Conservation (phyloP, 2,329 filamentous ascomycete genomes). For the Cyphellophora europaea region DNA sequence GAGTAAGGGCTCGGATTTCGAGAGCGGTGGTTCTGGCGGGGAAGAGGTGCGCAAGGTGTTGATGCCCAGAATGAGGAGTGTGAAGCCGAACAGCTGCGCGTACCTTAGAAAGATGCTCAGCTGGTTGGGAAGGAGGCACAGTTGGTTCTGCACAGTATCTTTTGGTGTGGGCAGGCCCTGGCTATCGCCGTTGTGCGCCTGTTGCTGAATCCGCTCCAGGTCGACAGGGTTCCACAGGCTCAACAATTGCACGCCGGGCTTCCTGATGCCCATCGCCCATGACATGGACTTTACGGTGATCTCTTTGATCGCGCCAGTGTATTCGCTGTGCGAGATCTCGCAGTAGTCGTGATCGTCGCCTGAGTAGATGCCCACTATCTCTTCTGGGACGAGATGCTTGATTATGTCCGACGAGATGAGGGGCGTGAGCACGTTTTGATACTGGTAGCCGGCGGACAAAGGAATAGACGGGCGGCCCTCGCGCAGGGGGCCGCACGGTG, state of each 20-base stretch:
- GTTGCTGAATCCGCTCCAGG: slow-evolving; percentile 26
- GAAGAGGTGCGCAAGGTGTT: slow-evolving; percentile 13
- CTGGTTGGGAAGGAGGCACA: slow-evolving; percentile 86
- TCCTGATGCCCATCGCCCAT: slow-evolving; percentile 91
- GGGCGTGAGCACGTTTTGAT: slow-evolving; percentile 83
- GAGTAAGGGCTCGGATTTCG: slow-evolving; percentile 19
- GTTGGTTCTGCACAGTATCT: slow-evolving; percentile 70
- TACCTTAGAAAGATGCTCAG: slow-evolving; percentile 77
- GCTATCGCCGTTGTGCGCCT: slow-evolving; percentile 3
- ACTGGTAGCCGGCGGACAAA: slow-evolving; percentile 77
- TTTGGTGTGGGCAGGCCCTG: slow-evolving; percentile 12
- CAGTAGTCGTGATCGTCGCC: slow-evolving; percentile 99
- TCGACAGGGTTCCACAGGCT: slow-evolving; percentile 91
- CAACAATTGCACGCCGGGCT: slow-evolving; percentile 76
- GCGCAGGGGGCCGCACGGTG: slow-evolving; percentile 76
- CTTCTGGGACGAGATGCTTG: slow-evolving; percentile 56
- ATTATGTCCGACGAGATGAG: slow-evolving; percentile 68
- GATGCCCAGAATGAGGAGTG: slow-evolving; percentile 32
- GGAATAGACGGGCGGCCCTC: slow-evolving; percentile 75
- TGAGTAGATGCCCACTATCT: slow-evolving; percentile 79
- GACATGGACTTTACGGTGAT: slow-evolving; percentile 93
- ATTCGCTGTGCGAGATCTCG: slow-evolving; percentile 68
- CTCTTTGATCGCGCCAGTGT: slow-evolving; percentile 57
- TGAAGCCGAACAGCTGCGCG: slow-evolving; percentile 49
- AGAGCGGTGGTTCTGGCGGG: slow-evolving; percentile 20